Evolutionary conservation across 2,329 filamentous ascomycete species (phyloP).

Genomic region (Tolypocladium cylindrosporum): DNA sequence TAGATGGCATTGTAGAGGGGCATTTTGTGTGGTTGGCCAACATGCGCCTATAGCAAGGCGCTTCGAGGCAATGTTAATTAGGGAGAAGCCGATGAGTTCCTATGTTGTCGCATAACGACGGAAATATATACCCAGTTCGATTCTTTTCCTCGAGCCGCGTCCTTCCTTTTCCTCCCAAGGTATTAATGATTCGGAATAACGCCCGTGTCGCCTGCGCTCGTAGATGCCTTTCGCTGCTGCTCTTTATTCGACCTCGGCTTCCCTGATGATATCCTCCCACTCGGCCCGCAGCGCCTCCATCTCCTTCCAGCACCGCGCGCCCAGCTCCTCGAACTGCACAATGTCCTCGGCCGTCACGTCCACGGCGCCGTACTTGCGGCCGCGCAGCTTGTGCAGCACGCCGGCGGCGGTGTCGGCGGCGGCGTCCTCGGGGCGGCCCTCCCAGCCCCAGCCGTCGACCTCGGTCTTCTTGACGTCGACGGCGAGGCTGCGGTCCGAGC

Average conservation of each 20-base stretch:
- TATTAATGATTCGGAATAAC: neutral
- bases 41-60: neutral
- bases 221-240: neutral
- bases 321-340: slow-evolving; percentile 51
- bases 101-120: neutral
- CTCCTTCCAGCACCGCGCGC: slow-evolving; percentile 52
- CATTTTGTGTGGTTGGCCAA: neutral
- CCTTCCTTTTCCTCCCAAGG: neutral
- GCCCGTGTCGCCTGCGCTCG: neutral
- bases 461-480: slow-evolving; percentile 65
- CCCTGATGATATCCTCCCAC: slow-evolving; percentile 44
- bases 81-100: neutral
- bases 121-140: neutral
- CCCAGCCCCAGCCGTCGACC: slow-evolving; percentile 76
- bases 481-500: slow-evolving; percentile 47
- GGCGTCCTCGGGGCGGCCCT: slow-evolving; percentile 43
- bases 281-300: slow-evolving; percentile 61
- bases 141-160: neutral
- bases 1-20: neutral
- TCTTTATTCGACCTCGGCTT: neutral
- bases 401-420: slow-evolving; percentile 33
- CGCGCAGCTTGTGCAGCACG: slow-evolving; percentile 40
- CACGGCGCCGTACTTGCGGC: slow-evolving; percentile 47
- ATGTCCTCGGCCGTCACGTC: slow-evolving; percentile 52
- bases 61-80: neutral